phyloP scores from a whole-genome alignment of 345 rosid species.

The Populus simonii region DNA sequence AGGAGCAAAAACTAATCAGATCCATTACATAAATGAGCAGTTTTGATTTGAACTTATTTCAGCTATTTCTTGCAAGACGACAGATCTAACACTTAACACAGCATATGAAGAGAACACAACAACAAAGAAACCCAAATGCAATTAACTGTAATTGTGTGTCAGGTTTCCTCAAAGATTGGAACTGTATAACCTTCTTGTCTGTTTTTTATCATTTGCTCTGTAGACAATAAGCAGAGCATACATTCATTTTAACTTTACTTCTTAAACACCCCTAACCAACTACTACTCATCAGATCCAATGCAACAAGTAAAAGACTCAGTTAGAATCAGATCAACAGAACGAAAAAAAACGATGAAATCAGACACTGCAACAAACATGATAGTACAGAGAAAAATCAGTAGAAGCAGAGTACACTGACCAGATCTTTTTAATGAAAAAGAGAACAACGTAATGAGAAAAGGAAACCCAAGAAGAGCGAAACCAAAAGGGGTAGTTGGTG shows the following conservation, averaged over 20 bases:
- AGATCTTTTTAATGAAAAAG: constrained; percentile 4
- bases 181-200: neutral
- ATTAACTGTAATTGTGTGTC: neutral
- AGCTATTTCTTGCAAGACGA: neutral
- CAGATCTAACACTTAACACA: constrained; percentile 7
- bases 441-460: neutral
- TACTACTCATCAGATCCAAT: neutral
- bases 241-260: neutral
- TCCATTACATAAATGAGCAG: neutral
- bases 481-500: neutral
- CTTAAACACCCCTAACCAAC: neutral
- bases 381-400: neutral
- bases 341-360: neutral
- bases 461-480: neutral
- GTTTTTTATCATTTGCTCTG: neutral
- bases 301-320: neutral
- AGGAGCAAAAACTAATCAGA: neutral
- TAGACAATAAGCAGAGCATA: neutral
- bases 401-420: neutral
- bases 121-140: neutral
- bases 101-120: neutral
- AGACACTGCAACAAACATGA: neutral
- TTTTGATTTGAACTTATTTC: neutral
- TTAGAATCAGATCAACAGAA: neutral
- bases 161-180: neutral